These are phyloP conservation scores for Phytophthora kernoviae DNA, from an alignment of 352 stramenopile genomes.

Conservation along the genomic window DNA sequence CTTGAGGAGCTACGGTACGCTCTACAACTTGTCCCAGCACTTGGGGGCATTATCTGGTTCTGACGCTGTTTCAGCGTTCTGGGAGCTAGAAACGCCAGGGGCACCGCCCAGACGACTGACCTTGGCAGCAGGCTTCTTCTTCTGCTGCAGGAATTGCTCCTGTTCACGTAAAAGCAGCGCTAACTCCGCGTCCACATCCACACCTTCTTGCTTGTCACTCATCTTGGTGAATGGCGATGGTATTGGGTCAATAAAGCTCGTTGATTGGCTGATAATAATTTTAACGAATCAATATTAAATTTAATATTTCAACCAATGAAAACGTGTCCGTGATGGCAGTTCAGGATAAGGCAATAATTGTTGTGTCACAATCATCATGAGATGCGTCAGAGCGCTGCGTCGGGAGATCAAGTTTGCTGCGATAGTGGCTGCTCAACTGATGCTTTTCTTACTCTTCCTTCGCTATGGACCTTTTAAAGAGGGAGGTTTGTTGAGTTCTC, in stretches of 20 bases:
- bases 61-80: slow-evolving; percentile 6
- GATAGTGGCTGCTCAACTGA: slow-evolving; percentile 38
- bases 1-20: slow-evolving; percentile 52
- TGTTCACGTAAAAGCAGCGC: slow-evolving; percentile 82
- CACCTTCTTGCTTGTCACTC: slow-evolving; percentile 10
- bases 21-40: slow-evolving; percentile 69
- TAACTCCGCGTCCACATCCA: slow-evolving; percentile 82
- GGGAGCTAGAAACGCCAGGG: slow-evolving; percentile 7
- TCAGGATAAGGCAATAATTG: too few species aligned
- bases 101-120: slow-evolving; percentile 33
- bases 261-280: slow-evolving; percentile 10
- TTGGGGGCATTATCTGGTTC: slow-evolving; percentile 25
- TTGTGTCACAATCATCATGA: background rate
- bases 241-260: too few species aligned
- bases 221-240: slow-evolving; percentile 10
- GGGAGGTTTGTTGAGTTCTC: slow-evolving; percentile 13
- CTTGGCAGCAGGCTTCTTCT: slow-evolving; percentile 64
- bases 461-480: slow-evolving; percentile 28
- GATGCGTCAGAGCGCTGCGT: background rate
- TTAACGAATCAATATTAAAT: background rate
- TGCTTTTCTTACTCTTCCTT: slow-evolving; percentile 46
- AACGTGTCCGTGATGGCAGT: too few species aligned
- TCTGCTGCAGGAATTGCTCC: slow-evolving; percentile 73
- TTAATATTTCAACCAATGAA: too few species aligned
- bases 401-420: slow-evolving; percentile 36